These are phyloP conservation scores for Clonostachys rhizophaga DNA, from an alignment of 2,329 filamentous ascomycete species.

Conservation along the genomic window DNA sequence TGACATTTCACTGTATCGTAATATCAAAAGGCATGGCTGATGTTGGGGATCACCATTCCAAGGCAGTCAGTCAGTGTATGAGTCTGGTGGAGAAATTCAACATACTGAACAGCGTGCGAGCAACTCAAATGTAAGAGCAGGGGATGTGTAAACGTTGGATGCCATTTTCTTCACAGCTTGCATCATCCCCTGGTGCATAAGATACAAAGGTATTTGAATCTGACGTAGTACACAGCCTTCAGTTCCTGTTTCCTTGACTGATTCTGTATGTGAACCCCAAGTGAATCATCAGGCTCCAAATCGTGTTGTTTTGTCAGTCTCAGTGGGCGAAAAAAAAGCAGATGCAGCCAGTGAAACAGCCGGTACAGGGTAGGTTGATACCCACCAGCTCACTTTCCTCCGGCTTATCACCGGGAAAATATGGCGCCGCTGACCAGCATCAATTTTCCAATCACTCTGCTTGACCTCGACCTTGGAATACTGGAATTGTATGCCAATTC, in stretches of 20 bases:
- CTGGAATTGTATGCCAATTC: slow-evolving; percentile 6
- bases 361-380: slow-evolving; percentile 3
- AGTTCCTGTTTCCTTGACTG: too few species aligned
- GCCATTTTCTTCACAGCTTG: slow-evolving; percentile 38
- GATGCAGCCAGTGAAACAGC: background rate
- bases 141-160: slow-evolving; percentile 45
- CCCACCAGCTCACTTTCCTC: background rate
- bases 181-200: slow-evolving; percentile 10
- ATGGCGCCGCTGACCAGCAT: background rate
- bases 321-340: too few species aligned
- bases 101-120: slow-evolving; percentile 76
- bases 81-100: slow-evolving; percentile 2
- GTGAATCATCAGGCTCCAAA: too few species aligned
- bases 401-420: background rate
- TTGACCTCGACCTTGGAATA: slow-evolving; percentile 2
- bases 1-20: background rate
- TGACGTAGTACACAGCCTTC: too few species aligned
- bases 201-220: background rate
- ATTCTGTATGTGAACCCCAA: too few species aligned
- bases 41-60: background rate
- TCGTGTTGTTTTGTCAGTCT: too few species aligned
- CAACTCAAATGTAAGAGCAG: slow-evolving; percentile 75
- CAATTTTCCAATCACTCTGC: slow-evolving; percentile 1
- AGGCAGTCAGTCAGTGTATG: background rate
- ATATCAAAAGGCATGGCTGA: too few species aligned